phyloP scores from a whole-genome alignment of 2,329 filamentous ascomycete genomes.

The Neofusicoccum kwambonambiense region DNA sequence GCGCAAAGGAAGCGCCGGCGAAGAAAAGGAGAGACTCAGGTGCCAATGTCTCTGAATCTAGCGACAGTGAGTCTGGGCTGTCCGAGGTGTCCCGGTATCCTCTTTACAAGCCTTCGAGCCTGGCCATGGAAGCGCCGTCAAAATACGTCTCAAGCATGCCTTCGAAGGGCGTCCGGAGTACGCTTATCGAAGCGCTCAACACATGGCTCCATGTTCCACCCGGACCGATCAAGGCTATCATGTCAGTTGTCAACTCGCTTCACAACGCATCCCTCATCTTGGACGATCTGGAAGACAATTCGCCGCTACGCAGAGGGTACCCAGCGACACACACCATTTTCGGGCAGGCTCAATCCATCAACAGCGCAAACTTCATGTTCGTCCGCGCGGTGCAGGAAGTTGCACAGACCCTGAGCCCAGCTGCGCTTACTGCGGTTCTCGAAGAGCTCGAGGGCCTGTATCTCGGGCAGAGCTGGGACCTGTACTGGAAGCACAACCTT shows the following conservation, averaged over 20 bases:
- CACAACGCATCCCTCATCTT: constrained; percentile 69
- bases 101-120: not conserved
- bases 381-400: constrained; percentile 46
- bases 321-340: constrained; percentile 52
- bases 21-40: not conserved
- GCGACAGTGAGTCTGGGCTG: not conserved
- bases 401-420: constrained; percentile 26
- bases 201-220: constrained; percentile 69
- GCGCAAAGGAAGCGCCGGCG: not conserved
- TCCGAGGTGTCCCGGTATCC: not conserved
- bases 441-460: constrained; percentile 49
- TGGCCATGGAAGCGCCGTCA: not conserved
- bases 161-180: not conserved
- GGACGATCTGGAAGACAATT: constrained; percentile 53
- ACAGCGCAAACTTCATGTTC: constrained; percentile 51
- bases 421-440: constrained; percentile 16
- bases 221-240: constrained; percentile 66
- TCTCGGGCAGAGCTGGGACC: constrained; percentile 49
- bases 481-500: constrained; percentile 49
- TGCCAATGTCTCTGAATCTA: not conserved
- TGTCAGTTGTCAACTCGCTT: constrained; percentile 72
- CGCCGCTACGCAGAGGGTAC: constrained; percentile 47
- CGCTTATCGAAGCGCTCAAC: constrained; percentile 72
- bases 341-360: constrained; percentile 52
- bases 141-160: not conserved